A percentile compares a stretch with the other conserved stretches of the same genome.
Evolutionary conservation across 1,139 yeast species (phyloP).

Genomic region (Saccharomyces hybrid): DNA sequence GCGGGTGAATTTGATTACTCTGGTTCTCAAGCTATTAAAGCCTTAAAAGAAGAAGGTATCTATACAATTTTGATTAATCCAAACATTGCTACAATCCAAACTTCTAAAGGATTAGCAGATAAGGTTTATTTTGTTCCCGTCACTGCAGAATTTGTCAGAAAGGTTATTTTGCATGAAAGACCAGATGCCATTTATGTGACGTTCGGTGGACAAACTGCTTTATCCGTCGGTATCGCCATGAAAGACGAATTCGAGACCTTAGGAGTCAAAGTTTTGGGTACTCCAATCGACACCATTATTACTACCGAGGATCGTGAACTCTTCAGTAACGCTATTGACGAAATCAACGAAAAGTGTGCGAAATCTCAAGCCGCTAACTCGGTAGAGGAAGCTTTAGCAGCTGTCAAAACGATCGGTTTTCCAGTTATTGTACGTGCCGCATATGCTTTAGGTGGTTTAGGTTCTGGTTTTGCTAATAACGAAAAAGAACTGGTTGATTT

Average conservation of each 20-base stretch:
- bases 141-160: slow-evolving; percentile 90
- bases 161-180: slow-evolving; percentile 87
- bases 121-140: slow-evolving; percentile 96
- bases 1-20: slow-evolving; percentile 99
- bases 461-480: slow-evolving; percentile 96
- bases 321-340: slow-evolving; percentile 90
- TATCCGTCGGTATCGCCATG: slow-evolving; percentile 88
- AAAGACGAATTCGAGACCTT: slow-evolving; percentile 89
- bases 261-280: slow-evolving; percentile 94
- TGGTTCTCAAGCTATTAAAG: slow-evolving; percentile 91
- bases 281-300: slow-evolving; percentile 90
- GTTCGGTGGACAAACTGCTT: slow-evolving; percentile 98
- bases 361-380: slow-evolving; percentile 77
- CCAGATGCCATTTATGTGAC: slow-evolving; percentile 97
- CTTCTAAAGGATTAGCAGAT: slow-evolving; percentile 95
- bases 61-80: slow-evolving; percentile 94
- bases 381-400: slow-evolving; percentile 73
- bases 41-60: slow-evolving; percentile 94
- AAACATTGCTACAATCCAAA: slow-evolving; percentile 96
- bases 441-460: slow-evolving; percentile 94
- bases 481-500: slow-evolving; percentile 74
- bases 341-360: slow-evolving; percentile 92
- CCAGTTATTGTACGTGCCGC: slow-evolving; percentile 98
- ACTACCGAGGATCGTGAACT: slow-evolving; percentile 97
- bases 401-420: slow-evolving; percentile 85